phyloP scores from a whole-genome alignment of 2,329 filamentous ascomycete species.

The Diaporthe aspalathi region DNA sequence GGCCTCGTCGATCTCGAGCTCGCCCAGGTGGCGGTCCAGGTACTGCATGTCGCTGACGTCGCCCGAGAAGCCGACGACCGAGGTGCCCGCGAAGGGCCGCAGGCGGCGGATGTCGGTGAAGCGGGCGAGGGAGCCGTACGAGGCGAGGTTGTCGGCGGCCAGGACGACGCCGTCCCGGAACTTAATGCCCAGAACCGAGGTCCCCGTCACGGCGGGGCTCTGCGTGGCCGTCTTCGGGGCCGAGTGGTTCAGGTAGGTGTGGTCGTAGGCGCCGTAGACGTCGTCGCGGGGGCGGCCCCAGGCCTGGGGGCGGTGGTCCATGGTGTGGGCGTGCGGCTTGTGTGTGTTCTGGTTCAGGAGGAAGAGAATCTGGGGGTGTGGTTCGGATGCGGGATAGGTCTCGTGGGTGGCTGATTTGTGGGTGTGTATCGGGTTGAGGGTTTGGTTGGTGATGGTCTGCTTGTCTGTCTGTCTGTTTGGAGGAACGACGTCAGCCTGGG shows the following conservation, averaged over 20 bases:
- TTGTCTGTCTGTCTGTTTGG: constrained; percentile 8
- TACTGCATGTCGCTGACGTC: constrained; percentile 99
- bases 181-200: constrained; percentile 94
- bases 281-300: constrained; percentile 92
- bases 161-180: constrained; percentile 97
- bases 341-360: too few species aligned
- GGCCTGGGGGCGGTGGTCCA: constrained; percentile 79
- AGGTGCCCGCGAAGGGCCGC: constrained; percentile 84
- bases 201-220: constrained; percentile 93
- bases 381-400: not conserved
- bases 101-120: constrained; percentile 98
- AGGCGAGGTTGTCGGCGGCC: constrained; percentile 96
- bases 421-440: not conserved
- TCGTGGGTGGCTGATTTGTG: not conserved
- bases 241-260: constrained; percentile 79
- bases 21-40: constrained; percentile 89
- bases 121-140: constrained; percentile 95
- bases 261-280: constrained; percentile 93
- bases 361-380: constrained; percentile 4
- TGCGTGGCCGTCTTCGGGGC: constrained; percentile 88
- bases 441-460: constrained; percentile 7
- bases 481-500: constrained; percentile 33
- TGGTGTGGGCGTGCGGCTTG: constrained; percentile 47
- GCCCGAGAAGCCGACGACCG: constrained; percentile 92
- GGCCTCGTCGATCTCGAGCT: constrained; percentile 88